Evolutionary conservation across 2,329 filamentous ascomycete genomes (phyloP), one percentile per base, ranked within the genome.

Genomic region (Fusarium subtropicale): DNA sequence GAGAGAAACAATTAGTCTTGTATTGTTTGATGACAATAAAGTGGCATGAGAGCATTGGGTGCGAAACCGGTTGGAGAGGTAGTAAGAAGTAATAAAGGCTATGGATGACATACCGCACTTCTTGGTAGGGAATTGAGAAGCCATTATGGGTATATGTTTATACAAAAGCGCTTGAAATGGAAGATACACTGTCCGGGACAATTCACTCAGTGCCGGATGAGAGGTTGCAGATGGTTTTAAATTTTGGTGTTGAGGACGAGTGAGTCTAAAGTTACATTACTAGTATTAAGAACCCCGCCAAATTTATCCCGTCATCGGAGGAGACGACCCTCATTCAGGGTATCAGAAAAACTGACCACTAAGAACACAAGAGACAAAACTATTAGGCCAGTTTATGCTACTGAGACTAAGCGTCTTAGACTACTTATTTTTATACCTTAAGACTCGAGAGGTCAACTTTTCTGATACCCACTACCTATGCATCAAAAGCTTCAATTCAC

Each of bases 111-210:
- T 82, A 87, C 85, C 86, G 81, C 85, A 87, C 79, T 87, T 88
- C 82, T 88, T 88, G 62, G 81, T 80, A 48, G 86, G 84, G 67
- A 86, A 85, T 79, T 83, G 80, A 69, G 81, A 68, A n/a, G 73
- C 68, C 77, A 79, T 79, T 38, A 26, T 60, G 20, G 42, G 20
- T 53, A 26, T 51, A 28, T 31, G 24, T 5, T 44, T 47, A 26
- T 31, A 13, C n/a, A 36, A 1, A 46, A 24, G 18, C 38, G 22
- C 45, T 51, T 39, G 7, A 33, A 24, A 18, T 5, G 7, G 12
- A 39, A 55, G 5, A 41, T 30, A 34, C 5, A 22, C 16, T 36
- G 16, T n/a, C 20, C 18, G 41, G 26, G 11, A 22, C 12, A 44
- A 38, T 39, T 34, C 52, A 51, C 11, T 48, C 47, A 28, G 46